Percentiles rank a stretch among this genome's conserved stretches.
Conservation (phyloP, 495 filamentous ascomycete genomes). For the Tetracladium marchalianum region DNA sequence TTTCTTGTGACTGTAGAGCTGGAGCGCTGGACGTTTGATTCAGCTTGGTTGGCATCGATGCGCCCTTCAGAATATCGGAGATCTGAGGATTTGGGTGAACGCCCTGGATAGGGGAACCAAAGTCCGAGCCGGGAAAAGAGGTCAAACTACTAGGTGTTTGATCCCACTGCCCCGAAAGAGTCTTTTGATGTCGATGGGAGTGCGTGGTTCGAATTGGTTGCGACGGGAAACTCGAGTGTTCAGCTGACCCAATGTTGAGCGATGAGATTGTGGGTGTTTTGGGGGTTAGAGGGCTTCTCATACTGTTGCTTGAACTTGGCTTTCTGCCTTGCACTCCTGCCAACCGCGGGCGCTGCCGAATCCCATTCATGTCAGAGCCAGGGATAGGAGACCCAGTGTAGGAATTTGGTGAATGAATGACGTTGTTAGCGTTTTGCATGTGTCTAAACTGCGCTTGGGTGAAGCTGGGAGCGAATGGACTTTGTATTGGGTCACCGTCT, state of each 20-base stretch:
- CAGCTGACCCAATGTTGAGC: conserved; percentile 22
- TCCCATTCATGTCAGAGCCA: conserved; percentile 42
- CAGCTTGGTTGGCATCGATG: conserved; percentile 45
- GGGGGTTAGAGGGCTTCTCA: conserved; percentile 69
- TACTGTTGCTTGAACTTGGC: conserved; percentile 38
- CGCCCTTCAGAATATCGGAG: conserved; percentile 41
- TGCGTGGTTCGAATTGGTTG: conserved; percentile 66
- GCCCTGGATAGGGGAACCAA: conserved; percentile 54
- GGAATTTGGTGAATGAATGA: conserved; percentile 40
- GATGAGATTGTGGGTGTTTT: conserved; percentile 40
- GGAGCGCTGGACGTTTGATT: conserved; percentile 36
- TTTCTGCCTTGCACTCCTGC: conserved; percentile 49
- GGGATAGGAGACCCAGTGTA: conserved; percentile 41
- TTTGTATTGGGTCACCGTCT: conserved; percentile 78
- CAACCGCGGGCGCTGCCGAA: conserved; percentile 47
- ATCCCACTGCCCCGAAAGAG: conserved; percentile 65
- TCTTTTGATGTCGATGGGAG: conserved; percentile 60
- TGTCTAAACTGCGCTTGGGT: conserved; percentile 59
- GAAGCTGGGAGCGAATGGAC: conserved; percentile 73
- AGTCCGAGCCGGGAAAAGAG: conserved; percentile 74
- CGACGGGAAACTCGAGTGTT: conserved; percentile 40
- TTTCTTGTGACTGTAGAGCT: conserved; percentile 65
- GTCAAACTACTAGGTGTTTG: conserved; percentile 66
- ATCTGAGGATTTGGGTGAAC: conserved; percentile 33
- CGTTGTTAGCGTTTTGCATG: conserved; percentile 44